Evolutionary conservation across 768 basidiomycete genomes (phyloP).

Genomic region (Suillus weaverae): DNA sequence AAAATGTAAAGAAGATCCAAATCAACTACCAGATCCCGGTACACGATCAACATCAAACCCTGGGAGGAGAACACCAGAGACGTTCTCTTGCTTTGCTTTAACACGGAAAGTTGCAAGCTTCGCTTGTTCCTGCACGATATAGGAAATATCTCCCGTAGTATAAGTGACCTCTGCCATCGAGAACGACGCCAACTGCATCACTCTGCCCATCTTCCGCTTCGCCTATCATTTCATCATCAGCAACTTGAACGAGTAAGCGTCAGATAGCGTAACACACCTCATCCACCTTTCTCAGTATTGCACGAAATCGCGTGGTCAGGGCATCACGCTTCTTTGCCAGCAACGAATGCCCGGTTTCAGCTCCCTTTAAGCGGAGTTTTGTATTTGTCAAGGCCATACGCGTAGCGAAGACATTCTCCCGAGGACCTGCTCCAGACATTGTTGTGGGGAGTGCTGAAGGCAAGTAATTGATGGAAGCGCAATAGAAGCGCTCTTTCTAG

Average conservation of each 20-base stretch:
- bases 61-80: constrained; percentile 93
- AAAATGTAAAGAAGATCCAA: not conserved
- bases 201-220: constrained; percentile 97
- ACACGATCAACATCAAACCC: constrained; percentile 92
- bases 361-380: constrained; percentile 84
- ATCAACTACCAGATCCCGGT: constrained; percentile 67
- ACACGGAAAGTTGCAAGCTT: constrained; percentile 90
- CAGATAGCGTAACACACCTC: constrained; percentile 59
- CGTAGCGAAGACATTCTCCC: constrained; percentile 95
- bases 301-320: constrained; percentile 89
- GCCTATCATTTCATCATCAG: constrained; percentile 56
- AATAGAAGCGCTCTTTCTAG: not conserved
- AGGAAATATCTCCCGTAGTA: constrained; percentile 94
- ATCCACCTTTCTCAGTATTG: constrained; percentile 95
- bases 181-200: constrained; percentile 98
- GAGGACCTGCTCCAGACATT: constrained; percentile 89
- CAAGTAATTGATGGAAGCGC: not conserved
- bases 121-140: constrained; percentile 96
- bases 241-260: constrained; percentile 6
- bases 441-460: constrained; percentile 15
- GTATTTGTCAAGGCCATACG: constrained; percentile 97
- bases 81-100: constrained; percentile 95
- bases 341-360: constrained; percentile 92
- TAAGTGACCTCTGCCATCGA: constrained; percentile 99
- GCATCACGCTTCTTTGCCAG: constrained; percentile 99